phyloP scores from a whole-genome alignment of 2,329 filamentous ascomycete genomes.

The Cladosporium sp. region DNA sequence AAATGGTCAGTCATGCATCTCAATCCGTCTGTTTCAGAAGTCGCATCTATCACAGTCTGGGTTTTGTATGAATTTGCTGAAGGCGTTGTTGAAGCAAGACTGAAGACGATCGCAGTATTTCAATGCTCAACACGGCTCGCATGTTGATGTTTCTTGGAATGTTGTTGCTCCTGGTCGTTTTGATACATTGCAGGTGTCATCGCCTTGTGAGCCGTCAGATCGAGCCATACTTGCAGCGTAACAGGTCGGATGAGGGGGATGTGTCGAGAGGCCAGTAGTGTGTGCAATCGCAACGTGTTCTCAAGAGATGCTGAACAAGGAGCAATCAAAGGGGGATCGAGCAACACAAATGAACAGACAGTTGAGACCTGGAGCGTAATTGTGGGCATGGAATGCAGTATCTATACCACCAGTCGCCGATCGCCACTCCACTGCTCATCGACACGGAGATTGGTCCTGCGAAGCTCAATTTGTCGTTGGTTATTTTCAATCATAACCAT shows the following conservation, averaged over 20 bases:
- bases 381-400: not conserved
- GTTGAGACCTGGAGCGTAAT: not conserved
- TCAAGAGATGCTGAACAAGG: not conserved
- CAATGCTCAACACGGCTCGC: not conserved
- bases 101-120: not conserved
- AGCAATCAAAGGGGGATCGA: not conserved
- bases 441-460: not conserved
- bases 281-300: not conserved
- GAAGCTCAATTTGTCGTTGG: not conserved
- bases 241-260: too few relatives aligned
- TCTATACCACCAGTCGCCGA: not conserved
- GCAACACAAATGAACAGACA: not conserved
- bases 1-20: too few relatives aligned
- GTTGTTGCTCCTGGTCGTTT: too few relatives aligned
- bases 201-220: too few relatives aligned
- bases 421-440: not conserved
- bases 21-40: too few relatives aligned
- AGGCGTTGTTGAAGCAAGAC: not conserved
- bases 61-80: not conserved
- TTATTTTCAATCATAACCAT: not conserved
- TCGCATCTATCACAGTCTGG: not conserved
- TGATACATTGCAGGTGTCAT: too few relatives aligned
- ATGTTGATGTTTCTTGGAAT: not conserved
- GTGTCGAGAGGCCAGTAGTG: too few relatives aligned
- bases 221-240: too few relatives aligned